Base-by-base conservation (phyloP, 1,284 basidiomycete species). In the Sanguinoderma infundibulare region DNA sequence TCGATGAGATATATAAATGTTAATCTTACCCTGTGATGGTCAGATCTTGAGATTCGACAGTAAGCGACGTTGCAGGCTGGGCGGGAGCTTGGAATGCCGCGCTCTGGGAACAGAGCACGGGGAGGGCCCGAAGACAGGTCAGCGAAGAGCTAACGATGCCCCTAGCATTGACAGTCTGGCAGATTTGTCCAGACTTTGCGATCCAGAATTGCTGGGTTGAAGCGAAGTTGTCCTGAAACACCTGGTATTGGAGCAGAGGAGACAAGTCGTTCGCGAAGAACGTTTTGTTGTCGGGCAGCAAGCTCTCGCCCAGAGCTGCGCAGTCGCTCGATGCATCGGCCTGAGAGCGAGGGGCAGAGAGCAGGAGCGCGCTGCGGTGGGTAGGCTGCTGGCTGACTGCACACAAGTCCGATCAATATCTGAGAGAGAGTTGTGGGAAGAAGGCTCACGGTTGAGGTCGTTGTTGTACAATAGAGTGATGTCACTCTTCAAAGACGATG, bases 61-160 rank as follows among this genome's bases (percentile, higher is more conserved):
- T 67, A 30, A 72, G 44, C 35, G 67, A 61, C 20, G 65, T 69
- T n/a, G 57, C 32, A 9, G 70, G 36, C 14, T 66, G 52, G 5
- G 72, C 66, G 15, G 58, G 50, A 3, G 67, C 69, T 8, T 57
- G 61, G 44, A 65, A 66, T 2, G 44, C 64, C 7, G 72, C 67
- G 38, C 70, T 74, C 56, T 74, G 71, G 4, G 69, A 63, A 60
- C 74, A 75, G 5, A 75, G 60, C 8, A 65, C 70, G 20, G 74
- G 74, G 22, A 75, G 64, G 26, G 49, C 52, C 15, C 55, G 49
- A 12, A 65, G 22, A 47, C 74, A 75, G 3, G 67, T 60, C 22
- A 55, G 36, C 1, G 68, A 65, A 2, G 64, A 47, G 38, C 59
- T 64, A 34, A 73, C 65, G 24, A 54, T 56, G 3, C 73, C 73